Percentiles rank a stretch among this genome's conserved stretches.
Conservation (phyloP, 139 green algal genomes). For the Chlamydomonas eustigma region DNA sequence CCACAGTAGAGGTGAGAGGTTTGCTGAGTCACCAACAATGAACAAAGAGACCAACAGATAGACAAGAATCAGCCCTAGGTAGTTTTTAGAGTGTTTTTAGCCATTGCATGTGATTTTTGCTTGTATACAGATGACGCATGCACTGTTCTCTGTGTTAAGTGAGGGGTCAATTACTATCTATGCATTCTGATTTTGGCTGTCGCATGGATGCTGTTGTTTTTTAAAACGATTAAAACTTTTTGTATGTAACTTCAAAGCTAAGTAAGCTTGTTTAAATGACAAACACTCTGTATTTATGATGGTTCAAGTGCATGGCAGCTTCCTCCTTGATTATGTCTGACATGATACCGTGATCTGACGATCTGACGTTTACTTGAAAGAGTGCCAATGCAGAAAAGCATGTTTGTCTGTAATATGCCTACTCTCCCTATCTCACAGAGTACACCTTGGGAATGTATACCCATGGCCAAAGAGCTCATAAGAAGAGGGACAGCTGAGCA, state of each 20-base stretch:
- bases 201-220: background rate
- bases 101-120: background rate
- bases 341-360: background rate
- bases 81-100: background rate
- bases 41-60: background rate
- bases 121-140: background rate
- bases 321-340: background rate
- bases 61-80: background rate
- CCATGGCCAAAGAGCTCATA: conserved; percentile 8
- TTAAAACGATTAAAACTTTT: too few relatives aligned
- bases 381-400: background rate
- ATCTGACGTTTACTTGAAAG: too few relatives aligned
- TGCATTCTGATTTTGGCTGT: background rate
- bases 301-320: background rate
- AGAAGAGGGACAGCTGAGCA: background rate
- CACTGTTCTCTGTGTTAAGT: background rate
- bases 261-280: too few relatives aligned
- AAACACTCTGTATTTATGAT: background rate
- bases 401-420: background rate
- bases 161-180: background rate
- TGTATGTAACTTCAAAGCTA: too few relatives aligned
- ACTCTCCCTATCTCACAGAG: conserved; percentile 1
- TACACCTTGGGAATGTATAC: conserved; percentile 11
- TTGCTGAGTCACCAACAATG: background rate
- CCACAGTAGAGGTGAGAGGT: background rate